Percentiles rank a stretch among this genome's conserved stretches.
Conservation (phyloP, 345 rosid species). For the Lenwebbia sp. region DNA sequence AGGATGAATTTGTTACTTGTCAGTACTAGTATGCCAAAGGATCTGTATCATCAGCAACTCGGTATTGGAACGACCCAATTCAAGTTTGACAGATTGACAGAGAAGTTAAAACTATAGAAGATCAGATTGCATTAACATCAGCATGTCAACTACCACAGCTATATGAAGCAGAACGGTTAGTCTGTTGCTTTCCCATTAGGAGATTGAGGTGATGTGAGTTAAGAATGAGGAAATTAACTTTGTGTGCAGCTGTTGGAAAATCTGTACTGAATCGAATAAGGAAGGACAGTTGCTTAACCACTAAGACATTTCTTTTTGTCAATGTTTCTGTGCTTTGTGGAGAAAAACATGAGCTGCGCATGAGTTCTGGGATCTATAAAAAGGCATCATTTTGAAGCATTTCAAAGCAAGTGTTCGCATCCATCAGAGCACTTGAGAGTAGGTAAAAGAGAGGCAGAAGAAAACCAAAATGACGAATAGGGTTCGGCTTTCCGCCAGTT, state of each 20-base stretch:
- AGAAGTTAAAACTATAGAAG: background rate
- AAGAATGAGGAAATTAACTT: background rate
- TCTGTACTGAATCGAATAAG: background rate
- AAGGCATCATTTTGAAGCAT: background rate
- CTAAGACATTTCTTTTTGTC: background rate
- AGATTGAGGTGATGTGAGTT: background rate
- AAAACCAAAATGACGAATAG: background rate
- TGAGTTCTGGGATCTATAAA: background rate
- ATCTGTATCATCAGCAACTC: background rate
- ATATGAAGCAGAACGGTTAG: background rate
- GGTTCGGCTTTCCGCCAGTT: background rate
- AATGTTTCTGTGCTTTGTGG: background rate
- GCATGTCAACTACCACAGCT: too few species aligned
- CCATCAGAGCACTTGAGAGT: background rate
- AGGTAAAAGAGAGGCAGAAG: background rate
- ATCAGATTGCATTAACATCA: background rate
- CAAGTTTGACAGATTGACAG: background rate
- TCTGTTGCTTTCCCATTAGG: background rate
- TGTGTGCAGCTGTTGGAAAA: background rate
- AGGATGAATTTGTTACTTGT: background rate
- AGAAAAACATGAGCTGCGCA: background rate
- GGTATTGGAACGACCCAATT: background rate
- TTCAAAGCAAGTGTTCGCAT: background rate
- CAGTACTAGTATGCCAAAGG: background rate
- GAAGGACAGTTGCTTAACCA: background rate